Evolutionary conservation across 345 rosid species (phyloP).

Genomic region (Passiflora organensis): DNA sequence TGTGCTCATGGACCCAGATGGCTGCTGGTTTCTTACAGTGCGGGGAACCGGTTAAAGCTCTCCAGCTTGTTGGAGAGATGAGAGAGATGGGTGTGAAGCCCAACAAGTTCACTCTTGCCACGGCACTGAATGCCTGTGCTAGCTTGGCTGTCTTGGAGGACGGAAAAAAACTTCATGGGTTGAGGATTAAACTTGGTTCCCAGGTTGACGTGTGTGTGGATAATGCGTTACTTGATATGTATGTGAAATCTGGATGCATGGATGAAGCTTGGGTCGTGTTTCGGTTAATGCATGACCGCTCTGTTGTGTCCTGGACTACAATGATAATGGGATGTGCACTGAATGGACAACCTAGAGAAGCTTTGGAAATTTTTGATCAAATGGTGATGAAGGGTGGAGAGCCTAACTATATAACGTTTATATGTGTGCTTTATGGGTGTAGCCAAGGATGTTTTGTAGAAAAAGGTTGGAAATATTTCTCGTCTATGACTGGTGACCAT

Average conservation of each 20-base stretch:
- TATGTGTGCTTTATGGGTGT: slow-evolving; percentile 50
- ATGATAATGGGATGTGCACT: slow-evolving; percentile 56
- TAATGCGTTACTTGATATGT: slow-evolving; percentile 54
- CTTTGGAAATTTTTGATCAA: slow-evolving; percentile 37
- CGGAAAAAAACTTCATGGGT: slow-evolving; percentile 43
- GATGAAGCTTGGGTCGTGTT: slow-evolving; percentile 41
- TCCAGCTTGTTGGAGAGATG: slow-evolving; percentile 39
- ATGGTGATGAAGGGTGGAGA: slow-evolving; percentile 33
- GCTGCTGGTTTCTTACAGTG: slow-evolving; percentile 39
- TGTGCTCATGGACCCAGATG: slow-evolving; percentile 47
- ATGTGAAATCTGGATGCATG: slow-evolving; percentile 47
- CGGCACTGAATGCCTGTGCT: slow-evolving; percentile 47
- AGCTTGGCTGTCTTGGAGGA: slow-evolving; percentile 37
- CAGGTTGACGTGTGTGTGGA: slow-evolving; percentile 43
- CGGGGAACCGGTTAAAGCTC: slow-evolving; percentile 42
- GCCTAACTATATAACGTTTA: slow-evolving; percentile 43
- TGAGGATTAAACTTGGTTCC: slow-evolving; percentile 43
- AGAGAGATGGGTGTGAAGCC: slow-evolving; percentile 36
- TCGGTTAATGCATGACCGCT: slow-evolving; percentile 20
- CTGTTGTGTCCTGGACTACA: slow-evolving; percentile 49
- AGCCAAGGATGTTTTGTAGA: slow-evolving; percentile 46
- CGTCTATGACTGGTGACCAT: slow-evolving; percentile 35
- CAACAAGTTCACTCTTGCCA: slow-evolving; percentile 47
- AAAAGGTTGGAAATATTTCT: slow-evolving; percentile 48
- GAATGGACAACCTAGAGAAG: slow-evolving; percentile 44